phyloP scores from a whole-genome alignment of 805 yeast species.

The Wickerhamiella hasegawae region DNA sequence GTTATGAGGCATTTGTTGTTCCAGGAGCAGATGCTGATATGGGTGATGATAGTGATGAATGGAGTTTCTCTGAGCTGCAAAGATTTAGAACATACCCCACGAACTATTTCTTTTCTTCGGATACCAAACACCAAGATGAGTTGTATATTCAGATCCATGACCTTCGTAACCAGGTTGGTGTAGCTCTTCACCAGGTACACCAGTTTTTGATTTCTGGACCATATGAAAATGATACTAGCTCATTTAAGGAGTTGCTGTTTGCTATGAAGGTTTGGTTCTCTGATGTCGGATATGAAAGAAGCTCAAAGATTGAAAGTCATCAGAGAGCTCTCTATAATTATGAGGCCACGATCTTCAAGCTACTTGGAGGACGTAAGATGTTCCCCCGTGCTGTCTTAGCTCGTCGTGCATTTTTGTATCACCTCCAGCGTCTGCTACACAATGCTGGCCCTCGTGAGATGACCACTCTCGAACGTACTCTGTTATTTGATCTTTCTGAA shows the following conservation, averaged over 20 bases:
- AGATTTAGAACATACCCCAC: slow-evolving; percentile 48
- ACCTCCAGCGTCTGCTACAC: slow-evolving; percentile 53
- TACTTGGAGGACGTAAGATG: slow-evolving; percentile 48
- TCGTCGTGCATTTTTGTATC: slow-evolving; percentile 55
- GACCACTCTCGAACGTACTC: slow-evolving; percentile 41
- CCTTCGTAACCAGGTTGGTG: slow-evolving; percentile 43
- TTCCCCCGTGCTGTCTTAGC: slow-evolving; percentile 69
- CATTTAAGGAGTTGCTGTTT: slow-evolving; percentile 45
- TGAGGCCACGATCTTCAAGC: slow-evolving; percentile 42
- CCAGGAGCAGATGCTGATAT: slow-evolving; percentile 3
- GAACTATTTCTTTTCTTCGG: slow-evolving; percentile 47
- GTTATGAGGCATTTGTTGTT: background rate
- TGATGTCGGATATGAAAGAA: slow-evolving; percentile 61
- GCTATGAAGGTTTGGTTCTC: slow-evolving; percentile 62
- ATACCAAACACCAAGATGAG: slow-evolving; percentile 29
- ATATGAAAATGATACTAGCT: slow-evolving; percentile 46
- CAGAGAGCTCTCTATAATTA: slow-evolving; percentile 38
- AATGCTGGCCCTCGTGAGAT: slow-evolving; percentile 62
- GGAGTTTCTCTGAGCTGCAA: slow-evolving; percentile 20
- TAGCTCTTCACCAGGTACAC: slow-evolving; percentile 42
- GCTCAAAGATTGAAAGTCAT: slow-evolving; percentile 39
- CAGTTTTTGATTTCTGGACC: slow-evolving; percentile 28
- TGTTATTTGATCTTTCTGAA: slow-evolving; percentile 49
- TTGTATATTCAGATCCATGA: slow-evolving; percentile 41
- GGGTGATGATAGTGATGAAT: slow-evolving; percentile 1